Percentiles rank a stretch among this genome's conserved stretches.
phyloP scores from a whole-genome alignment of 2,329 filamentous ascomycete genomes.

The Aspergillus versicolor region DNA sequence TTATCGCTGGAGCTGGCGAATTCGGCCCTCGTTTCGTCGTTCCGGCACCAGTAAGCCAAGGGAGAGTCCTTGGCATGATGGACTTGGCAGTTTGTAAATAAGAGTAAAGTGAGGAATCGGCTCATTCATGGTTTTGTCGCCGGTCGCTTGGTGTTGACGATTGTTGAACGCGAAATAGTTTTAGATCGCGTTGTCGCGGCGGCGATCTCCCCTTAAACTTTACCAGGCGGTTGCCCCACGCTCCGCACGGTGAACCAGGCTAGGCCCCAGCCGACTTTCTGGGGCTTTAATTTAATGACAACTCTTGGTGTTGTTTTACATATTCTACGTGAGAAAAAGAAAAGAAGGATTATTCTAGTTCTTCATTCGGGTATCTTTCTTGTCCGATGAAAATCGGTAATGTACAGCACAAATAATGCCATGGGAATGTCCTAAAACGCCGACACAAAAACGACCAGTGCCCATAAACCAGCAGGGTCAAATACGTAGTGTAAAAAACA shows the following conservation, averaged over 20 bases:
- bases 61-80: conserved; percentile 26
- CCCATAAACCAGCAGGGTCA: not conserved
- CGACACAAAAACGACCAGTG: conserved; percentile 5
- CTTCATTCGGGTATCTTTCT: conserved; percentile 13
- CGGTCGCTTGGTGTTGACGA: not conserved
- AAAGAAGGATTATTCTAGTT: not conserved
- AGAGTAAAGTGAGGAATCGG: not conserved
- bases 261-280: not conserved
- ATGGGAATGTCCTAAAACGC: conserved; percentile 11
- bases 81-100: not conserved
- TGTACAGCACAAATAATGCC: conserved; percentile 7
- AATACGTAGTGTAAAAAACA: not conserved
- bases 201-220: conserved; percentile 5
- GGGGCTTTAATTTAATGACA: too few relatives aligned
- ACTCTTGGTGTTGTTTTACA: too few relatives aligned
- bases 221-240: conserved; percentile 9
- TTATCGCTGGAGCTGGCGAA: not conserved
- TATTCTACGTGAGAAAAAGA: not conserved
- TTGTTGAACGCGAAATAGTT: conserved; percentile 9
- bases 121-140: not conserved
- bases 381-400: not conserved
- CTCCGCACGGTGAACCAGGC: conserved; percentile 2
- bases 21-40: not conserved
- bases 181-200: conserved; percentile 8
- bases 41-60: conserved; percentile 19